A percentile compares a stretch with the other conserved stretches of the same genome.
Evolutionary conservation across 1,284 basidiomycete species (phyloP).

Genomic region (Trametes hirsuta): DNA sequence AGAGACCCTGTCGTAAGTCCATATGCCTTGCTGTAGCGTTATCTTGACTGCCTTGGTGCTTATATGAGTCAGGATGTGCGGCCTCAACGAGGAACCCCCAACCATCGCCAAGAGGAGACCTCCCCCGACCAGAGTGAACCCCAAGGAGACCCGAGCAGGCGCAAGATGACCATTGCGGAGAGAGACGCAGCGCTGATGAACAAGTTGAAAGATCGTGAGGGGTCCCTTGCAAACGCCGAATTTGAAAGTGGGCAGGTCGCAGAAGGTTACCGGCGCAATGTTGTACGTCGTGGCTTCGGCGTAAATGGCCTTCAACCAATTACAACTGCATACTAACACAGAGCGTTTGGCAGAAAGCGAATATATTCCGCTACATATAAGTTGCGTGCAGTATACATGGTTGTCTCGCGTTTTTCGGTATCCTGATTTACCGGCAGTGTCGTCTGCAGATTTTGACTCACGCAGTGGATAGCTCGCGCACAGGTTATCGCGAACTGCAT

Average conservation of each 20-base stretch:
- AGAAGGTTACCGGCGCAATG: slow-evolving; percentile 26
- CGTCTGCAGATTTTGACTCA: too few species aligned
- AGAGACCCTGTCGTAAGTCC: too few species aligned
- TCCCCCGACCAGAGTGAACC: neutral
- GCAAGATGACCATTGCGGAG: slow-evolving; percentile 25
- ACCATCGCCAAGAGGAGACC: neutral
- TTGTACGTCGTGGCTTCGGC: slow-evolving; percentile 17
- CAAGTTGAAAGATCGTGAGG: slow-evolving; percentile 28
- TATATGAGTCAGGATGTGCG: too few species aligned
- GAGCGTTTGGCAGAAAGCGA: slow-evolving; percentile 23
- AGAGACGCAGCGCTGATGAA: slow-evolving; percentile 27
- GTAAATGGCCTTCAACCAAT: neutral
- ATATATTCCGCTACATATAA: slow-evolving; percentile 23
- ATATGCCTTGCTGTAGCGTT: too few species aligned
- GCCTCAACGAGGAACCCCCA: neutral
- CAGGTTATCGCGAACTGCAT: too few species aligned
- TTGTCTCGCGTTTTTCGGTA: too few species aligned
- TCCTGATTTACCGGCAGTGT: too few species aligned
- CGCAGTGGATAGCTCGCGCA: too few species aligned
- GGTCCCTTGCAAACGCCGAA: slow-evolving; percentile 28
- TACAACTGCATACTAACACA: neutral
- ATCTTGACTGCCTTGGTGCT: too few species aligned
- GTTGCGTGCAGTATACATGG: too few species aligned
- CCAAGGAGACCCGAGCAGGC: neutral
- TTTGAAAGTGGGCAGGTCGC: slow-evolving; percentile 30